Percentiles rank a stretch among this genome's conserved stretches.
Evolutionary conservation across 1,139 yeast species (phyloP).

Genomic region (Debaryomyces sp.): DNA sequence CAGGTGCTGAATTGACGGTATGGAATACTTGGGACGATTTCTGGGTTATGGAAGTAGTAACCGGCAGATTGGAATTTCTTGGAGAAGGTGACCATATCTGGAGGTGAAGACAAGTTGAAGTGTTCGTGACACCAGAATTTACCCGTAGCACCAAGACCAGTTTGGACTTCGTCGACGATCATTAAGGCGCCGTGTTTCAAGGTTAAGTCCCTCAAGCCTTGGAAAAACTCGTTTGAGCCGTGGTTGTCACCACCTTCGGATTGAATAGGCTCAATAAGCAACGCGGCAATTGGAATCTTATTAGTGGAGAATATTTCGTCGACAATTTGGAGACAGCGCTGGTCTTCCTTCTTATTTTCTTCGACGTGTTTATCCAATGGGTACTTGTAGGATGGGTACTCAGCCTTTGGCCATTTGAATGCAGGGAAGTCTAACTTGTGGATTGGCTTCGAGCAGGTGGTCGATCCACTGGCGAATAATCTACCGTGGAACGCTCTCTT

Average conservation of each 20-base stretch:
- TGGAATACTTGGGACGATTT: constrained; percentile 67
- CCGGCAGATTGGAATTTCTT: constrained; percentile 89
- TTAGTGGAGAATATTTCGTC: constrained; percentile 60
- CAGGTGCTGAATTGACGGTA: constrained; percentile 89
- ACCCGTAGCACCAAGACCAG: constrained; percentile 88
- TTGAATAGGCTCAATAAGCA: constrained; percentile 79
- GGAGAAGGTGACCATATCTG: constrained; percentile 82
- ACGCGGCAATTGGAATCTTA: constrained; percentile 72
- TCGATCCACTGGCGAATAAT: constrained; percentile 75
- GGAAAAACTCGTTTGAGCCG: constrained; percentile 74
- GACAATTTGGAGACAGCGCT: constrained; percentile 61
- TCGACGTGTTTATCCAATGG: constrained; percentile 63
- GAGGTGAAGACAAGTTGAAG: constrained; percentile 70
- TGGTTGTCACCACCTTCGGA: constrained; percentile 91
- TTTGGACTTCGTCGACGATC: constrained; percentile 84
- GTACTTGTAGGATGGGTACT: constrained; percentile 73
- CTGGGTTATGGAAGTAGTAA: constrained; percentile 73
- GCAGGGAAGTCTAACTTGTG: constrained; percentile 86
- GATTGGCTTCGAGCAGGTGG: constrained; percentile 80
- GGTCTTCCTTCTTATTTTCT: constrained; percentile 65
- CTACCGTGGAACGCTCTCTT: constrained; percentile 83
- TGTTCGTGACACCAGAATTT: constrained; percentile 86
- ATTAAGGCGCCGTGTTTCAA: constrained; percentile 65
- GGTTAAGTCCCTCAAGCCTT: constrained; percentile 73
- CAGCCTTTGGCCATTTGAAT: constrained; percentile 86